These are phyloP conservation scores for Pseudopyrenochaeta lycopersici DNA, from an alignment of 2,329 filamentous ascomycete species.

Conservation along the genomic window DNA sequence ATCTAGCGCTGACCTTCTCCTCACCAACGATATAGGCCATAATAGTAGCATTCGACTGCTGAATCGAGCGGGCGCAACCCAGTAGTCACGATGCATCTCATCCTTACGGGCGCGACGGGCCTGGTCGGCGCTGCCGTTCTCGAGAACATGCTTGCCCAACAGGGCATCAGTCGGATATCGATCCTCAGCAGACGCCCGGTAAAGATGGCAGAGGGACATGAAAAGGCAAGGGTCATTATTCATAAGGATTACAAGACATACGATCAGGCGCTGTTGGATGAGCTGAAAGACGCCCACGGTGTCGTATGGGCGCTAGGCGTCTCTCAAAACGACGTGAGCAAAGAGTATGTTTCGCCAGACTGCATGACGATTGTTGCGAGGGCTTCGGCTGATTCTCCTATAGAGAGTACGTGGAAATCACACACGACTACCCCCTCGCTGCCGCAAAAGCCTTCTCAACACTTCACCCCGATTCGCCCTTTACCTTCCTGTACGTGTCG, in stretches of 20 bases:
- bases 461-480: conserved; percentile 60
- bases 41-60: background rate
- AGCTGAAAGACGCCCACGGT: conserved; percentile 71
- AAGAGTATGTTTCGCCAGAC: conserved; percentile 60
- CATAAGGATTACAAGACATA: conserved; percentile 74
- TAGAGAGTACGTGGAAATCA: conserved; percentile 73
- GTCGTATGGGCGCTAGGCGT: conserved; percentile 80
- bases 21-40: background rate
- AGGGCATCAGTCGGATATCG: conserved; percentile 69
- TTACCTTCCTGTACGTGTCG: conserved; percentile 77
- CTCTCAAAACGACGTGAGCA: conserved; percentile 66
- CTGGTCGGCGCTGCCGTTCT: conserved; percentile 52
- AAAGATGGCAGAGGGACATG: conserved; percentile 67
- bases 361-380: no score
- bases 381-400: conserved; percentile 4
- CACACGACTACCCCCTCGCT: conserved; percentile 70
- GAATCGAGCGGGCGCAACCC: background rate
- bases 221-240: conserved; percentile 70
- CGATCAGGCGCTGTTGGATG: conserved; percentile 63
- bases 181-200: conserved; percentile 74
- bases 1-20: conserved; percentile 1
- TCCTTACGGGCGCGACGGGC: conserved; percentile 57
- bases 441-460: conserved; percentile 69
- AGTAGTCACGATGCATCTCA: conserved; percentile 49
- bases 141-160: conserved; percentile 45